Base-by-base conservation (phyloP, 2,329 filamentous ascomycete genomes). In the Claviceps sp. region DNA sequence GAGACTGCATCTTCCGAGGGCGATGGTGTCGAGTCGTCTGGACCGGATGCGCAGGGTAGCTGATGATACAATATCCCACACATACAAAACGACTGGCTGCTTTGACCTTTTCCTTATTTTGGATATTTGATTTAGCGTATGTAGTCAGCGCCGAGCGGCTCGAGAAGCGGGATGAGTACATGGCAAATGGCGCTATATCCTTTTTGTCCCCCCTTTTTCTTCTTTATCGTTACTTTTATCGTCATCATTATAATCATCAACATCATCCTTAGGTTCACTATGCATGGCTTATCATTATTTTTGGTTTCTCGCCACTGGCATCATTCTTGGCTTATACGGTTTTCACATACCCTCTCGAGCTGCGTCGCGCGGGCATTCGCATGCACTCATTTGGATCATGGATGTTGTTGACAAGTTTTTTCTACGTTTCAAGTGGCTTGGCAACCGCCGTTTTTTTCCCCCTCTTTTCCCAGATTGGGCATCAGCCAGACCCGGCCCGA, bases 1-100 rank as follows among this genome's bases (percentile, higher is more conserved):
- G 75, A 77, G 55, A 34, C 30, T 34, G 70, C 71, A 14, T 74
- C 72, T 37, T 53, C 54, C 26, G 49, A 52, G 37, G 40, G 36
- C 40, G 47, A 54, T 22, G 48, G 34, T 24, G 13, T n/a, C 24
- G 30, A 24, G 30, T 22, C 43, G 3, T 45, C n/a, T 9, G 30
- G 22, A 5, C 36, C 6, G 14, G 11, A 24, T 43, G 48, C 30
- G 11, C 47, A 42, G 26, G 22, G 18, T 4, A 11, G 9, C 9
- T 34, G 9, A 34, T 11, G 30, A 34, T 34, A 11, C 30, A 34
- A 34, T 34, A 34, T 34, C 30, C 30, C 30, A 34, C 30, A 34
- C 30, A 11, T 34, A 4, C 9, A 11, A 34, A 34, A 34, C 30
- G 30, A 34, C 30, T 34, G 3, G 30, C 30, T 34, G 30, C 9